Base-by-base conservation (phyloP, 148 eudicot species). In the Diospyros kaki region DNA sequence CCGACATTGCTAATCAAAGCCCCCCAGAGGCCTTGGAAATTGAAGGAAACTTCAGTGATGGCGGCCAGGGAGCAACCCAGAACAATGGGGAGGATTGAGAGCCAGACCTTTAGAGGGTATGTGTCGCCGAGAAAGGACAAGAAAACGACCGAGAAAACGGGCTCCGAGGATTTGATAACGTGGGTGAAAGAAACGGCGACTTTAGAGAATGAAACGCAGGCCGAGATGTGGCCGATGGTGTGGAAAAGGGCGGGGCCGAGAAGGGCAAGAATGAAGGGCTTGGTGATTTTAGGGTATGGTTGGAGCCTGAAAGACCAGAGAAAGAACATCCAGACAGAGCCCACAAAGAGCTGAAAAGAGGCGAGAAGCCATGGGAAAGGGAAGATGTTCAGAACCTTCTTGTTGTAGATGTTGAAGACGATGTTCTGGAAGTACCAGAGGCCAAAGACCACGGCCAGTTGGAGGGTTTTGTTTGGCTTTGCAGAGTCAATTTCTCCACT, bases 101-200 rank as follows among this genome's bases (percentile, higher is more conserved):
- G 87, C 97, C 97, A 92, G 7, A 94, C 84, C 13, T 80, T 76
- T 5, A 90, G 6, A 45, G 97, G 97, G 76, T 90, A 94, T 0
- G 84, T 61, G 64, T 94, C 92, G 0, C 98, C 98, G 1, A 94
- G 81, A 62, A 90, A 78, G 0, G 97, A 77, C 0, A 93, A 94
- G 74, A 94, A 92, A 1, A 94, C 17, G 14, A 94, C 96, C 0
- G 97, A 82, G 64, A 92, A 92, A 1, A 83, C 96, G 42, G 98
- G 98, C 79, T 94, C 98, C 2, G 96, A 83, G 1, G 97, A 90
- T 65, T 89, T 90, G 64, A 94, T 94, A 7, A 94, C 96, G 79
- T 92, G 98, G 7, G 97, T 92, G 78, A 91, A 94, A 2, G 97
- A 92, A 41, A 92, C 98, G 4, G 98, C 98, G 0, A 94, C 98